These are phyloP conservation scores for Escovopsis sp. DNA, from an alignment of 2,329 filamentous ascomycete genomes.

Conservation along the genomic window DNA sequence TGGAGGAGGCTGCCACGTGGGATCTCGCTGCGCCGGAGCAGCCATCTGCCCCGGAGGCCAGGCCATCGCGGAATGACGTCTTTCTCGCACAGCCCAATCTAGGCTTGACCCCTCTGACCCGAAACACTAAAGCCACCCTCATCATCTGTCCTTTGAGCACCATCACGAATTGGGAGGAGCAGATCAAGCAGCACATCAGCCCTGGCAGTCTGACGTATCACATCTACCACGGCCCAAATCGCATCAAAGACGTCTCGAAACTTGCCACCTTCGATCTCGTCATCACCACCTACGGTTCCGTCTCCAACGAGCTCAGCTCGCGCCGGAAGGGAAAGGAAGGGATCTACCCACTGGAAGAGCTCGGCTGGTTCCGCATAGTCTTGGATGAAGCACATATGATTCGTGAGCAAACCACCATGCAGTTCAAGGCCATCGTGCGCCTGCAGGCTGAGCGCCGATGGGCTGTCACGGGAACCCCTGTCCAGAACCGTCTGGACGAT, in stretches of 20 bases:
- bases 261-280: constrained; percentile 68
- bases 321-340: constrained; percentile 46
- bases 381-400: constrained; percentile 93
- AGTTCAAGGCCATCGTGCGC: constrained; percentile 72
- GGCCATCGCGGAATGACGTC: constrained; percentile 16
- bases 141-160: constrained; percentile 83
- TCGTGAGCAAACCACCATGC: constrained; percentile 64
- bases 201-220: constrained; percentile 52
- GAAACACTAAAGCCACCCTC: constrained; percentile 66
- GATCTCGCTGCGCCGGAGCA: constrained; percentile 35
- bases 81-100: constrained; percentile 24
- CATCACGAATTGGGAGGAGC: constrained; percentile 86
- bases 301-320: constrained; percentile 60
- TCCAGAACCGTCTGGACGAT: constrained; percentile 88
- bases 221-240: constrained; percentile 71
- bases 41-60: constrained; percentile 26
- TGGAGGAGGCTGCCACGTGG: constrained; percentile 49
- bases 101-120: constrained; percentile 34
- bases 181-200: constrained; percentile 69
- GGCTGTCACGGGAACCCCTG: constrained; percentile 94
- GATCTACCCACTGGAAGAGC: constrained; percentile 51
- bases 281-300: constrained; percentile 83
- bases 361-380: constrained; percentile 88
- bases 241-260: constrained; percentile 51
- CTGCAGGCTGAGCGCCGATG: constrained; percentile 71